phyloP scores from a whole-genome alignment of 176 grass and related monocot genomes.

The Bromus sterilis region DNA sequence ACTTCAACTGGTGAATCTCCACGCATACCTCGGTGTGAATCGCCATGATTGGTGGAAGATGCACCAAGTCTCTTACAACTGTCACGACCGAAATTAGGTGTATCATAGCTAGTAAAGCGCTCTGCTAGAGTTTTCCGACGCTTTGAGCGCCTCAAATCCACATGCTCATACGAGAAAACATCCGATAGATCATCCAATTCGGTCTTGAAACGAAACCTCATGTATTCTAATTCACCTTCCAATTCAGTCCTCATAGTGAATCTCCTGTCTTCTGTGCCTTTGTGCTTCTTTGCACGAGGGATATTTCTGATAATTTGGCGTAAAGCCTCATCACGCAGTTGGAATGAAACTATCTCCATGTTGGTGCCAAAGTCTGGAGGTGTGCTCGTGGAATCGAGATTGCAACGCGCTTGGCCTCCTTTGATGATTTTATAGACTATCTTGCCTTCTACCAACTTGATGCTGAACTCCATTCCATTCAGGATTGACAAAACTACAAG shows the following conservation, averaged over 20 bases:
- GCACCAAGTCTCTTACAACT: conserved; percentile 21
- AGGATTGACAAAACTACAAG: conserved; percentile 60
- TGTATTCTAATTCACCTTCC: conserved; percentile 13
- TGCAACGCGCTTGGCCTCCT: conserved; percentile 14
- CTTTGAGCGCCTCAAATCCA: conserved; percentile 75
- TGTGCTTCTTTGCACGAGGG: conserved; percentile 12
- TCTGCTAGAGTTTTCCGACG: conserved; percentile 48
- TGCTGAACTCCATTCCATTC: conserved; percentile 53
- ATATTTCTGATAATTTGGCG: conserved; percentile 34
- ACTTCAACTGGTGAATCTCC: not conserved
- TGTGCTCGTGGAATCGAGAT: conserved; percentile 11
- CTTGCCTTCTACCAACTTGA: conserved; percentile 46
- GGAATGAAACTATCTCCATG: conserved; percentile 54
- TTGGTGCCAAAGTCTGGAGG: conserved; percentile 27
- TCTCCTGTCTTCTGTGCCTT: not conserved
- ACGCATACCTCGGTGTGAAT: not conserved
- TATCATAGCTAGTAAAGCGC: conserved; percentile 50
- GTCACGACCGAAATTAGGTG: conserved; percentile 43
- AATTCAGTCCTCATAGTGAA: conserved; percentile 9
- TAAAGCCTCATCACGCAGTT: conserved; percentile 13
- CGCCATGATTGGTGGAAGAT: not conserved
- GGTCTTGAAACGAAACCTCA: not conserved
- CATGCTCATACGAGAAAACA: conserved; percentile 47
- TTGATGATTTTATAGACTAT: conserved; percentile 50
- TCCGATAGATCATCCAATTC: conserved; percentile 25